These are phyloP conservation scores for Gypsophila paniculata DNA, from an alignment of 179 eudicot genomes.

Conservation along the genomic window DNA sequence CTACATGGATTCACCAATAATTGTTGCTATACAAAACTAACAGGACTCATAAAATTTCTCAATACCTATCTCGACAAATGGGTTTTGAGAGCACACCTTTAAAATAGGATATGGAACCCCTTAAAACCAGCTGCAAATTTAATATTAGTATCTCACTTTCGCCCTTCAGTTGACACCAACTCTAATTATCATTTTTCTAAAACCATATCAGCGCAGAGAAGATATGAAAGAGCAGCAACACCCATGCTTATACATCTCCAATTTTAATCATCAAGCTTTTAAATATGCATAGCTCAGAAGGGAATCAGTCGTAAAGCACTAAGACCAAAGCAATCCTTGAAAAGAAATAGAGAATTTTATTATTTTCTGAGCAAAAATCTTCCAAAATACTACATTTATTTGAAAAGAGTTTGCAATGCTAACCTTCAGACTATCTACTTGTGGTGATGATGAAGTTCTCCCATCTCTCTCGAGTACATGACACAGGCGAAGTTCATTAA, in stretches of 20 bases:
- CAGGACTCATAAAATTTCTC: neutral
- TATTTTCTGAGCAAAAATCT: neutral
- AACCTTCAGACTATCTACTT: constrained; percentile 58
- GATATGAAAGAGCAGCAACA: neutral
- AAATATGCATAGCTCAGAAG: neutral
- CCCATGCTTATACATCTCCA: constrained; percentile 1
- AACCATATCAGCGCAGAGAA: neutral
- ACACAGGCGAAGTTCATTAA: constrained; percentile 79
- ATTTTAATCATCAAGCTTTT: neutral
- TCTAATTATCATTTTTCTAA: neutral
- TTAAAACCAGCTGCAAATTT: neutral
- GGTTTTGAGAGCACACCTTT: neutral
- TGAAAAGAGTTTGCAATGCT: constrained; percentile 10
- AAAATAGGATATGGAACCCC: neutral
- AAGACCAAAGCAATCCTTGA: neutral
- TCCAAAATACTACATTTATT: neutral
- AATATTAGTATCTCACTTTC: neutral
- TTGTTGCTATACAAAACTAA: neutral
- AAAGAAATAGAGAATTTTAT: neutral
- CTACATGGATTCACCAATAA: neutral
- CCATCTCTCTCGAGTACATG: constrained; percentile 58
- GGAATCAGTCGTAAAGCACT: neutral
- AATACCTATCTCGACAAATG: neutral
- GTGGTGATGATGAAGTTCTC: constrained; percentile 38
- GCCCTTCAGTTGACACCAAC: neutral